Base-by-base conservation (phyloP, 1,139 yeast genomes). In the Candida pseudocylindracea region DNA sequence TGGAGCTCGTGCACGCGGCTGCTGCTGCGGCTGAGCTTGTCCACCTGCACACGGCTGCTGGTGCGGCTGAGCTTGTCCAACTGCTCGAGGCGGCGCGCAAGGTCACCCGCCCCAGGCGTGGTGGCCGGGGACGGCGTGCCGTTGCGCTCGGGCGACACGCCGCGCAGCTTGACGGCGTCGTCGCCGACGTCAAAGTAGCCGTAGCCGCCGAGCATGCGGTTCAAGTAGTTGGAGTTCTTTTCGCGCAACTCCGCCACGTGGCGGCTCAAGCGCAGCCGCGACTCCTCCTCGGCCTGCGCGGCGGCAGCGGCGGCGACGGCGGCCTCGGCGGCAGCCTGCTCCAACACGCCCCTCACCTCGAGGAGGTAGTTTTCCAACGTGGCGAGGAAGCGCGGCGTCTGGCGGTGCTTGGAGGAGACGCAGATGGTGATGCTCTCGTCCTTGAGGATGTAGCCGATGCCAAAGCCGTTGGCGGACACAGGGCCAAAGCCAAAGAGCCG, bases 401-500 rank as follows among this genome's bases (percentile, higher is more conserved):
- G 95, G 40, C 94, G 67, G 51, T 83, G 93, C 53, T 80, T 83
- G 7, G 93, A 80, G 25, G 91, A 70, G 1, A 80, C 91, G 49
- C 93, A 81, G 30, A 83, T 69, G 2, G 92, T 74, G 34, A 83
- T 69, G 4, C 88, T 72, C 45, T 79, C 81, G 36, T 70, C 81
- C 49, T 83, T 80, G 45, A 83, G 75, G 43, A 83, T 81, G 50
- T 83, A 83, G 2, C 93, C 94, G 33, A 83, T 64, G 25, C 95
- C 95, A 54, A 78, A 83, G 11, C 95, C 95, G 44, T 76, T 81
- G 15, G 91, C 72, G 27, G 81, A 67, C 7, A 79, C 85, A 2
- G 94, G 95, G 5, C 95, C 95, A 53, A 83, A 83, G 0, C 94
- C 95, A 54, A 83, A 83, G 38, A 76, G 63, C 42, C 85, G 67